phyloP scores from a whole-genome alignment of 176 grass and related monocot species.

The Pontederia paniculata region DNA sequence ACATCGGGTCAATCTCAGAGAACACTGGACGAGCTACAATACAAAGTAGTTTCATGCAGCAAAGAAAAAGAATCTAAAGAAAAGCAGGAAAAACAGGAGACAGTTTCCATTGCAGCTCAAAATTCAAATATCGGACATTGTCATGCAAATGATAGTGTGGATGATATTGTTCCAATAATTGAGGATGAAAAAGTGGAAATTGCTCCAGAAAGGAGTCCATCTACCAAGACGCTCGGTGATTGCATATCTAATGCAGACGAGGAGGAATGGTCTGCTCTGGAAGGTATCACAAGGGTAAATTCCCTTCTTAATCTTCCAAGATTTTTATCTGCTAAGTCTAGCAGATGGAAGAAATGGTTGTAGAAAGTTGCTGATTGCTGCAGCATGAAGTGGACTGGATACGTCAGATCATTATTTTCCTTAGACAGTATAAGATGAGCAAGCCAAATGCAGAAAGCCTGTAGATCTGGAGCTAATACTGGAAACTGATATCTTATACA shows the following conservation, averaged over 20 bases:
- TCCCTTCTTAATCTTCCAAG: conserved; percentile 77
- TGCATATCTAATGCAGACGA: conserved; percentile 81
- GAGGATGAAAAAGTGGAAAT: conserved; percentile 30
- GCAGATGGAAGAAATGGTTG: conserved; percentile 46
- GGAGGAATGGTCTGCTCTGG: conserved; percentile 80
- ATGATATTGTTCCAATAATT: conserved; percentile 45
- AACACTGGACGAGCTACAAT: conserved; percentile 17
- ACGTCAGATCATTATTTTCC: no score
- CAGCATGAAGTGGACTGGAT: no score
- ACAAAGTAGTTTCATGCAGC: conserved; percentile 20
- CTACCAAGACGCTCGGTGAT: conserved; percentile 62
- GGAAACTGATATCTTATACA: no score
- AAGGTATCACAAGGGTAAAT: conserved; percentile 69
- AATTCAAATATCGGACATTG: conserved; percentile 37
- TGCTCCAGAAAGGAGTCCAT: conserved; percentile 29
- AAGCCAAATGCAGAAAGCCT: no score
- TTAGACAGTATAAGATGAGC: no score
- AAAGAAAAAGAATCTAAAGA: conserved; percentile 16
- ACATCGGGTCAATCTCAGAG: conserved; percentile 21
- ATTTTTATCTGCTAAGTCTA: conserved; percentile 46
- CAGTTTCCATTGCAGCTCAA: conserved; percentile 27
- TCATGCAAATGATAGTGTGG: conserved; percentile 21
- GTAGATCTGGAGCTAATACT: no score
- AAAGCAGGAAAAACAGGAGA: conserved; percentile 10
- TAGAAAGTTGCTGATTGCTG: not conserved